phyloP scores from a whole-genome alignment of 257 asterid species.

The Dorcoceras hygrometricum region DNA sequence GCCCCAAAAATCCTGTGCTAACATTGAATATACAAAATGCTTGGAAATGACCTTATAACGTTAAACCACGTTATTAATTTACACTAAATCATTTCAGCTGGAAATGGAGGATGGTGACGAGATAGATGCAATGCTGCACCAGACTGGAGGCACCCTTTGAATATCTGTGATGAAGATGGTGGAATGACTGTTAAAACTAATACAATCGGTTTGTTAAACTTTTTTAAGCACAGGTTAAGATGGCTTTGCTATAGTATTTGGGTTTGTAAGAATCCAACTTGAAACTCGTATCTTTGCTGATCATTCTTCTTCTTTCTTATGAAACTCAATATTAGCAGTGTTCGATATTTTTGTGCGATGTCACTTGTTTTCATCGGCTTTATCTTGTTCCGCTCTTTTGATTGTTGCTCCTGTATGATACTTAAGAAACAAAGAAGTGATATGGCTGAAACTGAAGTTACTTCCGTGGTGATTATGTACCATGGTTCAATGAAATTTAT shows the following conservation, averaged over 20 bases:
- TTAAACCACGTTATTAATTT: no score
- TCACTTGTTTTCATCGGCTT: background rate
- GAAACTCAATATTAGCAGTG: background rate
- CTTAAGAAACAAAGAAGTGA: background rate
- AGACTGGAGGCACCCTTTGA: slow-evolving; percentile 37
- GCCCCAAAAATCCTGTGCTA: background rate
- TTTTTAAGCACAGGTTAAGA: background rate
- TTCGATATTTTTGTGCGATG: background rate
- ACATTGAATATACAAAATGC: background rate
- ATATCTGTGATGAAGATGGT: background rate
- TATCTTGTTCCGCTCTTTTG: background rate
- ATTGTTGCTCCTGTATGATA: no score
- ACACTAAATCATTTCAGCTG: slow-evolving; percentile 25
- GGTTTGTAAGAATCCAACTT: slow-evolving; percentile 2
- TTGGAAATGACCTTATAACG: background rate
- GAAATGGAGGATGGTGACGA: slow-evolving; percentile 55
- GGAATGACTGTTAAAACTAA: background rate
- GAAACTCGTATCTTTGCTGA: background rate
- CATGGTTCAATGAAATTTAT: background rate
- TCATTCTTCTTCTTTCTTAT: slow-evolving; percentile 8
- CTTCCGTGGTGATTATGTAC: background rate
- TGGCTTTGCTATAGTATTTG: background rate
- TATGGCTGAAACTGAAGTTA: background rate
- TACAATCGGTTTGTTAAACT: slow-evolving; percentile 11
- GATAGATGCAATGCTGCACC: slow-evolving; percentile 48